Evolutionary conservation across 1,284 basidiomycete species (phyloP).

Genomic region (Ganoderma lingzhi): DNA sequence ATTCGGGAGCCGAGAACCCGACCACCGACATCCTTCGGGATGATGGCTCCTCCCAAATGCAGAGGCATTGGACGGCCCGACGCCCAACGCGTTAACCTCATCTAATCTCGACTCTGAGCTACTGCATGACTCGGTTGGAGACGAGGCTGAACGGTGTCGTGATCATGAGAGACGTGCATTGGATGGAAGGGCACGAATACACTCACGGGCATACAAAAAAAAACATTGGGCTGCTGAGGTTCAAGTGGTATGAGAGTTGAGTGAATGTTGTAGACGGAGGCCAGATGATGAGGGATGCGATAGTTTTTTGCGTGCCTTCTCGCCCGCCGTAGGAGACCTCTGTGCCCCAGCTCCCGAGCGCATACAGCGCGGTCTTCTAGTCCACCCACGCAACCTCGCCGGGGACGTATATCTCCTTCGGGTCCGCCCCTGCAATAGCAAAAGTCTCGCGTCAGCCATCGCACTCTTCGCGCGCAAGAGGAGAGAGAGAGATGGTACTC

Average conservation of each 20-base stretch:
- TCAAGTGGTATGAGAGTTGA: too few species aligned
- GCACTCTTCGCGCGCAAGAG: too few species aligned
- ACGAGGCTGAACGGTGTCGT: neutral
- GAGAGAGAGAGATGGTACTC: too few species aligned
- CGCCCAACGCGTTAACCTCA: neutral
- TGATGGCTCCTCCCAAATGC: neutral
- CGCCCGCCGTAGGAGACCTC: too few species aligned
- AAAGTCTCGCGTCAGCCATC: too few species aligned
- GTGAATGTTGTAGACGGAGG: too few species aligned
- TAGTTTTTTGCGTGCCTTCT: neutral
- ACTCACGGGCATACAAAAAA: neutral
- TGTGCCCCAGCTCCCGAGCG: neutral
- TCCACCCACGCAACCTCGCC: too few species aligned
- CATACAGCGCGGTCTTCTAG: too few species aligned
- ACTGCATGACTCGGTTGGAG: neutral
- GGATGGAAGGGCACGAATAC: neutral
- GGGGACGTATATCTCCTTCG: too few species aligned
- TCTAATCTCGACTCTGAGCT: neutral
- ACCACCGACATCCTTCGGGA: neutral
- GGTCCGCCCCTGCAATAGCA: too few species aligned
- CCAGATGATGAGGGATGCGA: too few species aligned
- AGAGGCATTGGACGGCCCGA: neutral
- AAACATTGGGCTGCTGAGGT: neutral
- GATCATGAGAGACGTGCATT: neutral
- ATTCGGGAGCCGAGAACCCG: neutral